Conservation (phyloP, 139 green algal genomes). For the Zygnema circumcarinatum region DNA sequence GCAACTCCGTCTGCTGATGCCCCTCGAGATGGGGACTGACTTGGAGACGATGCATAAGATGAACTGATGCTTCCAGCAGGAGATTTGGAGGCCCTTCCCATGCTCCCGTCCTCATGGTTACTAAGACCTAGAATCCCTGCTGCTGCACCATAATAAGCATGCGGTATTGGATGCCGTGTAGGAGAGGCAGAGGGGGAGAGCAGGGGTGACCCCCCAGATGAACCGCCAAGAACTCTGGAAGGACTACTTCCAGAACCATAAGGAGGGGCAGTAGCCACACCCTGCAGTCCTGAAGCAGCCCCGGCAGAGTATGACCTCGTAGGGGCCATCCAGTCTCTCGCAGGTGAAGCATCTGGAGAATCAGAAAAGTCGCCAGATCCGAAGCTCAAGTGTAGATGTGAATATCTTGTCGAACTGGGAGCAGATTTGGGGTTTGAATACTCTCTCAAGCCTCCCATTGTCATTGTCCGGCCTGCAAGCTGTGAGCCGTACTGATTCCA, state of each 20-base stretch:
- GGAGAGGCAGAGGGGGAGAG: background rate
- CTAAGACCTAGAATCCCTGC: background rate
- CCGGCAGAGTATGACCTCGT: background rate
- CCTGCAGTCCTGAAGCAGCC: background rate
- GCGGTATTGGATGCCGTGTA: background rate
- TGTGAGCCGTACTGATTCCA: background rate
- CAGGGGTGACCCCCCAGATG: background rate
- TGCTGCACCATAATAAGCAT: no score
- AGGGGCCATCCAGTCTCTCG: background rate
- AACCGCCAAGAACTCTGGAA: background rate
- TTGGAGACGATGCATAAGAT: background rate
- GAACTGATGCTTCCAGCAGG: background rate
- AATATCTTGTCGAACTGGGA: background rate
- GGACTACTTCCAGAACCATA: background rate
- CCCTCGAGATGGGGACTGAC: background rate
- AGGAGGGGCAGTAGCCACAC: no score
- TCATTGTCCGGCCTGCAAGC: background rate
- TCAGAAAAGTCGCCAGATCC: background rate
- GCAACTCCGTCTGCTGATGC: background rate
- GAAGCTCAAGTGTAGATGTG: background rate
- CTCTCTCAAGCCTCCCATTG: conserved; percentile 1
- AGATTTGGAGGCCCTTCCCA: background rate
- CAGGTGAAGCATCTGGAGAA: background rate
- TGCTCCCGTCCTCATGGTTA: background rate
- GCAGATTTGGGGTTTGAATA: background rate